Base-by-base conservation (phyloP, 805 yeast species). In the Limtongozyma cylindracea region DNA sequence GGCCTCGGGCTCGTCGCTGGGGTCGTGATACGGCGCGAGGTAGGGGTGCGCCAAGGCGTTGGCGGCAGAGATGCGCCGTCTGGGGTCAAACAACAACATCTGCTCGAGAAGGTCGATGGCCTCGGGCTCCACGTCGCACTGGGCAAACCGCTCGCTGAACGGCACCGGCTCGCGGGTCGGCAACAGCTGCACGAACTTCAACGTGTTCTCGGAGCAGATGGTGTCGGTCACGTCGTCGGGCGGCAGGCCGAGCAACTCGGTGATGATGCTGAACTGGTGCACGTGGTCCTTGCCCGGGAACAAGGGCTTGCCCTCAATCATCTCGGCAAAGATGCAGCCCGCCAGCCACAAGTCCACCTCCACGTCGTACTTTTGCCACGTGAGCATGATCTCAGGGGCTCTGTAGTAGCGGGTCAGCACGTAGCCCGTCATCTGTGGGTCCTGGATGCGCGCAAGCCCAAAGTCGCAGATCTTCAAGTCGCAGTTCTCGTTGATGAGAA, bases 231-330 rank as follows among this genome's bases (percentile, higher is more conserved):
- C 96, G 39, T 88, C 96, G 20, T 66, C 66, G 4, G 96, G 96
- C 3, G 98, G 99, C 3, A 92, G 72, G 1, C 99, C 99, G 29
- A 88, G 56, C 27, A 88, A 56, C 48, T 88, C 98, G 8, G 98
- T 88, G 34, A 88, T 88, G 39, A 88, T 88, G 18, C 91, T 72
- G 41, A 88, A 88, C 54, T 88, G 99, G 46, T 88, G 94, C 24
- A 88, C 95, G 41, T 88, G 98, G 43, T 91, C 98, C 41, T 77
- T 78, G 21, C 98, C 98, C 1, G 98, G 98, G 58, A 84, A 84
- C 20, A 84, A 55, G 2, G 98, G 96, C 44, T 77, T 78, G 7
- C 94, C 94, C 43, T 82, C 93, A 32, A 84, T 73, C 93, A 84
- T 84, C 43, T 84, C 98, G 6, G 95, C 88, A 38, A 84, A 74